Evolutionary conservation across 805 yeast species (phyloP).

Genomic region (Ogataea corticis): DNA sequence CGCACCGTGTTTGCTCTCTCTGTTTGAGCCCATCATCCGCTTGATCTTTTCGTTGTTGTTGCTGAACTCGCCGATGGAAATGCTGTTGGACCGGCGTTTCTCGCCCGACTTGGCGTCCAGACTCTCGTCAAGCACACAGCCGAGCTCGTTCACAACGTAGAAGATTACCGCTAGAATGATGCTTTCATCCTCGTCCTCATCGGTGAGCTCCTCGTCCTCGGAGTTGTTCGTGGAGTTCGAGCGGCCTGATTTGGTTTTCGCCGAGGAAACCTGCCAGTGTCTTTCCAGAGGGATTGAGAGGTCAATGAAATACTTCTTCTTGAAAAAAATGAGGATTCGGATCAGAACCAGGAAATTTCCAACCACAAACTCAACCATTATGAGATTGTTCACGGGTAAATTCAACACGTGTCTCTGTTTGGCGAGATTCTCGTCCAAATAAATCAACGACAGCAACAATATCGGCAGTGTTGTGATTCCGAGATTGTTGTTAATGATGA

Average conservation of each 20-base stretch:
- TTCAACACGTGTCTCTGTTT: constrained; percentile 31
- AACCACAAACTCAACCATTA: constrained; percentile 39
- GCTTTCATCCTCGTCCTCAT: constrained; percentile 29
- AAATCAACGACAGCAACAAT: constrained; percentile 38
- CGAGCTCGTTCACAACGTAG: constrained; percentile 30
- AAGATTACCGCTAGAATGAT: constrained; percentile 31
- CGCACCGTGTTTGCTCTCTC: constrained; percentile 12
- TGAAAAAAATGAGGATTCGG: constrained; percentile 41
- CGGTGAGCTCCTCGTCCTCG: constrained; percentile 19
- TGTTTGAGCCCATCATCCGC: constrained; percentile 10
- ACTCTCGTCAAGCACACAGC: constrained; percentile 18
- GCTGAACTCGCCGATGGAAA: constrained; percentile 29
- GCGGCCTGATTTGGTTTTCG: constrained; percentile 5
- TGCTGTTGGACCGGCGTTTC: constrained; percentile 25
- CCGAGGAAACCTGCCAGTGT: constrained; percentile 20
- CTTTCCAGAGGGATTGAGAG: constrained; percentile 22
- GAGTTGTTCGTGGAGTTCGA: constrained; percentile 7
- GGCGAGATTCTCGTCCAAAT: constrained; percentile 29
- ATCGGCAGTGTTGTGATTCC: constrained; percentile 54
- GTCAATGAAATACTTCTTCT: constrained; percentile 27
- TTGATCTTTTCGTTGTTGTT: constrained; percentile 31
- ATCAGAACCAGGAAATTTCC: constrained; percentile 49
- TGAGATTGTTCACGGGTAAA: constrained; percentile 35
- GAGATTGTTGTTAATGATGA: constrained; percentile 49
- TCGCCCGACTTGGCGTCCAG: constrained; percentile 4